Base-by-base conservation (phyloP, 495 filamentous ascomycete genomes). In the Pseudotulostoma volvatum region DNA sequence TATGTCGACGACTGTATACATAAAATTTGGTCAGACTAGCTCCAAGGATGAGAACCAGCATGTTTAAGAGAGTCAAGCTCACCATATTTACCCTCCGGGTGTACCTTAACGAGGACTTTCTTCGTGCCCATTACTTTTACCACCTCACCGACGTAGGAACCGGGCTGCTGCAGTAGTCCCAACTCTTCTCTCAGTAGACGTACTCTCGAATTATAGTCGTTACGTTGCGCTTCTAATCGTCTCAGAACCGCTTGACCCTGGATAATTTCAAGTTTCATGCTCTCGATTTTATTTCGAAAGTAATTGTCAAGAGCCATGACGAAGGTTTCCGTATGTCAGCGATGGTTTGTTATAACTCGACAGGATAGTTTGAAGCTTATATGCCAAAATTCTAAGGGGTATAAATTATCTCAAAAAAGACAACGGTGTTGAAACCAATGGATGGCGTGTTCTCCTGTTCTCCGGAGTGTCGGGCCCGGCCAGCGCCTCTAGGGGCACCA, bases 81-180 rank as follows among this genome's bases (percentile, higher is more conserved):
- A 95, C 90, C 90, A 50, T 99, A 99, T 94, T 99, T 99, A 44
- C 90, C 90, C 60, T 99, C 90, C 11, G 90, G 90, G 61, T 99
- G 90, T 44, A 99, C 90, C 60, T 99, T 99, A 39, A 99, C 90
- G 30, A 99, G 64, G 20, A 99, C 87, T 64, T 96, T 94, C 63
- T 99, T 99, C 44, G 90, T 99, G 55, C 92, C 77, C 90, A 99
- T 99, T 38, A 96, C 90, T 67, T 96, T 96, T 44, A 99, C 90
- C 33, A 99, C 90, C 64, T 99, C 90, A 28, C 90, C 90, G 32
- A 99, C 90, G 51, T 99, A 97, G 5, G 90, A 96, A 20, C 92
- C 90, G 14, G 90, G 90, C 55, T 97, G 90, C 59, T 97, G 90
- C 42, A 97, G 68, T 46, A 97, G 69, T 37, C 90, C 90, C 11